A percentile compares a stretch with the other conserved stretches of the same genome.
Conservation (phyloP, 2,329 filamentous ascomycete genomes). For the Simplicillium sp. region DNA sequence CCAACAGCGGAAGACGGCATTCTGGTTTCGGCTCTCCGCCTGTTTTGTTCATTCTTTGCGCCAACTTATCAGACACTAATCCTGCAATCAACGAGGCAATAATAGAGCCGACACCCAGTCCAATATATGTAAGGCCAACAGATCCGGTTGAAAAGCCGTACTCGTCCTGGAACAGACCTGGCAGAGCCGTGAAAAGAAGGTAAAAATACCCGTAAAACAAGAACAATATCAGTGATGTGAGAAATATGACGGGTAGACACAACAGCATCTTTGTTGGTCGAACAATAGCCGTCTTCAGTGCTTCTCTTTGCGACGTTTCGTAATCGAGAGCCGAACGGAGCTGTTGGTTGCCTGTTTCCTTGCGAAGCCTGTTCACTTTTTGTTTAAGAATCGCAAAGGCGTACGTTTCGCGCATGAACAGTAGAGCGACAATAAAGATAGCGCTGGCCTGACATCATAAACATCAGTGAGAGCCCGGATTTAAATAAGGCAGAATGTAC, state of each 20-base stretch:
- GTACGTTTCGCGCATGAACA: conserved; percentile 38
- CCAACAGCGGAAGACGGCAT: not conserved
- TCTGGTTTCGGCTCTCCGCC: not conserved
- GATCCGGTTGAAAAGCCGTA: conserved; percentile 23
- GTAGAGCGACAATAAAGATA: too few species aligned
- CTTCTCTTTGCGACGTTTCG: conserved; percentile 23
- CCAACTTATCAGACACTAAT: conserved; percentile 15
- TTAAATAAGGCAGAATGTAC: not conserved
- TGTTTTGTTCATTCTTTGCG: conserved; percentile 9
- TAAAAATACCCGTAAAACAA: conserved; percentile 38
- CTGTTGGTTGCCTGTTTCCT: conserved; percentile 38
- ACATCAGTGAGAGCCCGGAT: not conserved
- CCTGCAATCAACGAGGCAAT: conserved; percentile 33
- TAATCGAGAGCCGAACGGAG: conserved; percentile 46
- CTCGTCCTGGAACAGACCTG: conserved; percentile 31
- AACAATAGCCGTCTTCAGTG: conserved; percentile 33
- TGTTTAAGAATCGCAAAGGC: conserved; percentile 32
- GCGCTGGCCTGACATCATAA: not conserved
- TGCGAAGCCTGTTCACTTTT: conserved; percentile 32
- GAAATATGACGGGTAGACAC: conserved; percentile 31
- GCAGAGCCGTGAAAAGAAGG: conserved; percentile 40
- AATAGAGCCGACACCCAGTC: conserved; percentile 38
- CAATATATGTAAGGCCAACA: conserved; percentile 38
- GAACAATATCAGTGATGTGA: conserved; percentile 32
- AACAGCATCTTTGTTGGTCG: conserved; percentile 39